These are phyloP conservation scores for Teunomyces stri DNA, from an alignment of 805 yeast species.

Conservation along the genomic window DNA sequence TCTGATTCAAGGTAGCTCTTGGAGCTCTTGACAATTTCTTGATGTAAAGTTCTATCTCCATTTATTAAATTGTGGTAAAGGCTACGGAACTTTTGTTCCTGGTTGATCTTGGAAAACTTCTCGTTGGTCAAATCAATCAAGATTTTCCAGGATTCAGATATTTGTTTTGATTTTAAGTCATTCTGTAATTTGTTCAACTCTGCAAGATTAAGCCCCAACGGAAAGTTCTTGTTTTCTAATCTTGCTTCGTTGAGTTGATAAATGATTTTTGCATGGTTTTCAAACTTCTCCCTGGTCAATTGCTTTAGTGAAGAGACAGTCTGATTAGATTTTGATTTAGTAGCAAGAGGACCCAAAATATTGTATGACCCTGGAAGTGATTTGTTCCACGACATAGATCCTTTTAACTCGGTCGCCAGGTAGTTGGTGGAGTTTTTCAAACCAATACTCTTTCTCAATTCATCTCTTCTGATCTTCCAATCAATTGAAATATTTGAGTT, in stretches of 20 bases:
- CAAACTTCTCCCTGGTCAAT: slow-evolving; percentile 57
- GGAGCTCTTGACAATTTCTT: slow-evolving; percentile 52
- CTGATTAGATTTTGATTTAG: slow-evolving; percentile 5
- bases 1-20: slow-evolving; percentile 68
- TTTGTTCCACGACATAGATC: slow-evolving; percentile 35
- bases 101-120: slow-evolving; percentile 31
- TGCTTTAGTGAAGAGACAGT: slow-evolving; percentile 25
- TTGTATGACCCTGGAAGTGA: slow-evolving; percentile 30
- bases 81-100: slow-evolving; percentile 32
- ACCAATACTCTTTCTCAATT: slow-evolving; percentile 71
- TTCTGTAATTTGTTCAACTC: slow-evolving; percentile 56
- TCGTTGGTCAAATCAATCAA: slow-evolving; percentile 47
- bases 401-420: slow-evolving; percentile 13
- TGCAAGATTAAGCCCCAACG: slow-evolving; percentile 58
- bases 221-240: slow-evolving; percentile 49
- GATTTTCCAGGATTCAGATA: slow-evolving; percentile 73
- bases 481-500: slow-evolving; percentile 71
- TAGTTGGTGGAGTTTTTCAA: slow-evolving; percentile 6
- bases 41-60: slow-evolving; percentile 25
- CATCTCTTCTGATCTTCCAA: slow-evolving; percentile 79
- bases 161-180: slow-evolving; percentile 66
- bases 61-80: slow-evolving; percentile 20
- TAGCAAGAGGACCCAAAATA: slow-evolving; percentile 31
- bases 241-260: slow-evolving; percentile 70
- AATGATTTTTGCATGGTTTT: slow-evolving; percentile 69